Conservation (phyloP, 306 rosid species). For the Parietaria judaica region DNA sequence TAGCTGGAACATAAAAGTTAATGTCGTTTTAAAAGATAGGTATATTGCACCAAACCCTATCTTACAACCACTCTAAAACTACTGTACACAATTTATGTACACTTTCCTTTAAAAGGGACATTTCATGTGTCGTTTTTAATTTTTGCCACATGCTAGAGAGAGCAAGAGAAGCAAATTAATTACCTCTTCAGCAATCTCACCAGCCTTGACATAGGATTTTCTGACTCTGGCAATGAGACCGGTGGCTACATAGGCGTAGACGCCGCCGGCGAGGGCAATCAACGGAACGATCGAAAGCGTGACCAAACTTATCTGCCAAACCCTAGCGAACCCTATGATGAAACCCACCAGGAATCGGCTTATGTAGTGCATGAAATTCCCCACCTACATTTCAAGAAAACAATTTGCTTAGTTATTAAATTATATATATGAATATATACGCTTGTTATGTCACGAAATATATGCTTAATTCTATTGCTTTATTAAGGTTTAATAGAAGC, state of each 20-base stretch:
- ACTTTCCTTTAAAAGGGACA: background rate
- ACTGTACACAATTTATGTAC: too few species aligned
- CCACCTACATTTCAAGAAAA: slow-evolving; percentile 40
- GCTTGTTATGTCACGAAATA: too few species aligned
- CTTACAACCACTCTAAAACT: too few species aligned
- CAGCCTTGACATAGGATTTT: slow-evolving; percentile 81
- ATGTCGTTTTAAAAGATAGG: too few species aligned
- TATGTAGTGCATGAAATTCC: slow-evolving; percentile 87
- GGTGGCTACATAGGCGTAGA: slow-evolving; percentile 70
- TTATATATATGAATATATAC: too few species aligned
- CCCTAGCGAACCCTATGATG: slow-evolving; percentile 68
- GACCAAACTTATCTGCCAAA: slow-evolving; percentile 91
- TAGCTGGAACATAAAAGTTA: too few species aligned
- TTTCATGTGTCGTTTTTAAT: slow-evolving; percentile 1
- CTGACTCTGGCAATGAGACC: slow-evolving; percentile 75
- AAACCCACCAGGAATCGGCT: slow-evolving; percentile 78
- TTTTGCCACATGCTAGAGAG: background rate
- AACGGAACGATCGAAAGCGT: slow-evolving; percentile 87
- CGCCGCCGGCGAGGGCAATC: slow-evolving; percentile 91
- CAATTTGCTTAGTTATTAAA: too few species aligned
- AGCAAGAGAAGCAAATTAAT: background rate
- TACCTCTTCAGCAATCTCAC: slow-evolving; percentile 98
- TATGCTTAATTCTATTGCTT: too few species aligned
- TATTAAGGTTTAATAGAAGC: too few species aligned
- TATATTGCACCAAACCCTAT: background rate